phyloP scores from a whole-genome alignment of 2,329 filamentous ascomycete species.

The Cordyceps farinosa region DNA sequence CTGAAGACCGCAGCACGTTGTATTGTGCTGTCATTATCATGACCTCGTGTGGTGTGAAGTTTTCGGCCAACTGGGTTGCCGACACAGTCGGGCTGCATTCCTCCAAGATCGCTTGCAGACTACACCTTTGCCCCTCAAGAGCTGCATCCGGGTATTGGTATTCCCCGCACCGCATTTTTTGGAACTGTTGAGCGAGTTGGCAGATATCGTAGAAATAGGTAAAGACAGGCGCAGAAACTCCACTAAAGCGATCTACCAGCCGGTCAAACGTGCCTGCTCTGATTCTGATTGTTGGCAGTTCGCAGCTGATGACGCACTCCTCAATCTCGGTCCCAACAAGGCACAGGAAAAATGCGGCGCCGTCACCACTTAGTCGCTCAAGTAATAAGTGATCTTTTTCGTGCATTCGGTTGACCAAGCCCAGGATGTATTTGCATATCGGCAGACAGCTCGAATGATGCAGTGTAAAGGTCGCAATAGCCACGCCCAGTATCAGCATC shows the following conservation, averaged over 20 bases:
- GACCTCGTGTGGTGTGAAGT: constrained; percentile 11
- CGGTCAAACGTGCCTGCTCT: neutral
- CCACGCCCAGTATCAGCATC: constrained; percentile 17
- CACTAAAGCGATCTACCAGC: constrained; percentile 16
- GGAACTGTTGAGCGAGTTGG: constrained; percentile 5
- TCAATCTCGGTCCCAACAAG: constrained; percentile 18
- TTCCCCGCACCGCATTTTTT: neutral
- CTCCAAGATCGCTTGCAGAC: neutral
- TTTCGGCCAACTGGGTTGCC: neutral
- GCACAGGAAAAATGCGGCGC: constrained; percentile 15
- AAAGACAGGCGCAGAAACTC: constrained; percentile 16
- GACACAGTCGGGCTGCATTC: constrained; percentile 7
- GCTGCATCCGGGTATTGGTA: neutral
- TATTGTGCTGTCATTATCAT: constrained; percentile 13
- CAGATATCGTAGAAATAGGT: constrained; percentile 17
- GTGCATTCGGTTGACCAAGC: constrained; percentile 5
- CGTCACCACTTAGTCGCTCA: constrained; percentile 7
- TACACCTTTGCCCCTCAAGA: neutral
- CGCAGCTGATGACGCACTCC: constrained; percentile 9
- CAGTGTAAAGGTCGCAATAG: constrained; percentile 15
- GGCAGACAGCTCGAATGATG: constrained; percentile 11
- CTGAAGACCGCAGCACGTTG: constrained; percentile 6
- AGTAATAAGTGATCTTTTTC: neutral
- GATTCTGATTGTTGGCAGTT: constrained; percentile 14
- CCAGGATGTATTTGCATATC: constrained; percentile 12